These are phyloP conservation scores for Diaporthe citriasiana DNA, from an alignment of 2,329 filamentous ascomycete genomes.

Conservation along the genomic window DNA sequence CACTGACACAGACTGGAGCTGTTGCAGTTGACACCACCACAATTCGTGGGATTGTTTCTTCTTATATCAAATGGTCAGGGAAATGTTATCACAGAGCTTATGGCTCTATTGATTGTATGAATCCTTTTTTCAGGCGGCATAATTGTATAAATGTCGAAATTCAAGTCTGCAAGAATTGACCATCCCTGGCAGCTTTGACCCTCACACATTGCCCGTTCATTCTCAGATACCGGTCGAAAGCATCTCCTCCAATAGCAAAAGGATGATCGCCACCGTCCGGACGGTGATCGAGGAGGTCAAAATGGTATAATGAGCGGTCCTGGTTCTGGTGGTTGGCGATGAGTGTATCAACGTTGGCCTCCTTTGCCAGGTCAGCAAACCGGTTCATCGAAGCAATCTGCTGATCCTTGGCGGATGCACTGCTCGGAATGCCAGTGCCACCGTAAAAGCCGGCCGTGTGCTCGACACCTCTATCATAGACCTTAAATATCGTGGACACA, in stretches of 20 bases:
- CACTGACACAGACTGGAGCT: background rate
- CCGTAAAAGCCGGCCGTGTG: conserved; percentile 13
- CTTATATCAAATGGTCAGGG: background rate
- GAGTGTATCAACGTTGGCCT: conserved; percentile 43
- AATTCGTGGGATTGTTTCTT: background rate
- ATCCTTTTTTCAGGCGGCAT: rapidly evolving
- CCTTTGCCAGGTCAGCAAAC: conserved; percentile 32
- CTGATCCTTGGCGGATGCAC: background rate
- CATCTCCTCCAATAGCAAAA: background rate
- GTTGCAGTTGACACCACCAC: background rate
- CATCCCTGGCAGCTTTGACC: conserved; percentile 8
- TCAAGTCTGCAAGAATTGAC: conserved; percentile 17
- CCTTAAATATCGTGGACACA: background rate
- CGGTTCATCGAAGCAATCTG: conserved; percentile 14
- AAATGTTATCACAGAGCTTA: rapidly evolving
- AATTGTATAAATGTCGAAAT: too few species aligned
- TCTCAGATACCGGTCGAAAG: conserved; percentile 10
- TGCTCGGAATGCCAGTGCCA: conserved; percentile 2
- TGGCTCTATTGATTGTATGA: too few species aligned
- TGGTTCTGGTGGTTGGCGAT: conserved; percentile 46
- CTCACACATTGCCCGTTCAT: conserved; percentile 11
- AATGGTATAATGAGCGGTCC: conserved; percentile 37
- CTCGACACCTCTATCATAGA: background rate
- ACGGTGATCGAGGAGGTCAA: conserved; percentile 9
- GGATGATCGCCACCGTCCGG: background rate